A percentile compares a stretch with the other conserved stretches of the same genome.
phyloP scores from a whole-genome alignment of 139 green algal species.

The Tetradesmus obliquus region DNA sequence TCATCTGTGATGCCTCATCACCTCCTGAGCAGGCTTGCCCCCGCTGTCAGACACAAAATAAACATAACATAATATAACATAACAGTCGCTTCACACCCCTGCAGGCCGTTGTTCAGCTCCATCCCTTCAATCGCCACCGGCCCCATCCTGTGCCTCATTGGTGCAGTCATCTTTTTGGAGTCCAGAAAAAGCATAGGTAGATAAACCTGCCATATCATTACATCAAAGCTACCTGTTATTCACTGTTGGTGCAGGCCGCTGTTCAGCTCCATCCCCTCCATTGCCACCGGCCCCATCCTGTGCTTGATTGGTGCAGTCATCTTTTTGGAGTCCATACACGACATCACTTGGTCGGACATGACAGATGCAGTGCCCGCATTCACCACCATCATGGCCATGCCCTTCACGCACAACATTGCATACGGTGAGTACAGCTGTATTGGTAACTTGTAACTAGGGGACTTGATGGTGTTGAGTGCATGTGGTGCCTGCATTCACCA shows the following conservation, averaged over 20 bases:
- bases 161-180: conserved; percentile 66
- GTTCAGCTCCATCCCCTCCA: conserved; percentile 54
- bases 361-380: conserved; percentile 56
- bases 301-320: conserved; percentile 67
- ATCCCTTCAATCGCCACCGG: conserved; percentile 66
- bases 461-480: neutral
- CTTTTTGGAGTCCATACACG: conserved; percentile 56
- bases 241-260: conserved; percentile 17
- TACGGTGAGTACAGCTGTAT: conserved; percentile 33
- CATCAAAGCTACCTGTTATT: no score
- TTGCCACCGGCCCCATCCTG: conserved; percentile 67
- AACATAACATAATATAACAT: no score
- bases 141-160: conserved; percentile 63
- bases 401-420: conserved; percentile 51
- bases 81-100: no score
- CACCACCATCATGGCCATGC: conserved; percentile 44
- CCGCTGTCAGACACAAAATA: no score
- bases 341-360: conserved; percentile 45
- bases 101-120: conserved; percentile 39
- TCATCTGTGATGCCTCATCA: no score
- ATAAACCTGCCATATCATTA: no score
- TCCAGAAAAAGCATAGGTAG: conserved; percentile 14
- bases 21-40: no score
- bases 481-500: conserved; percentile 40
- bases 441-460: neutral